Conservation (phyloP, 2,329 filamentous ascomycete genomes). For the Epichloe sp. region DNA sequence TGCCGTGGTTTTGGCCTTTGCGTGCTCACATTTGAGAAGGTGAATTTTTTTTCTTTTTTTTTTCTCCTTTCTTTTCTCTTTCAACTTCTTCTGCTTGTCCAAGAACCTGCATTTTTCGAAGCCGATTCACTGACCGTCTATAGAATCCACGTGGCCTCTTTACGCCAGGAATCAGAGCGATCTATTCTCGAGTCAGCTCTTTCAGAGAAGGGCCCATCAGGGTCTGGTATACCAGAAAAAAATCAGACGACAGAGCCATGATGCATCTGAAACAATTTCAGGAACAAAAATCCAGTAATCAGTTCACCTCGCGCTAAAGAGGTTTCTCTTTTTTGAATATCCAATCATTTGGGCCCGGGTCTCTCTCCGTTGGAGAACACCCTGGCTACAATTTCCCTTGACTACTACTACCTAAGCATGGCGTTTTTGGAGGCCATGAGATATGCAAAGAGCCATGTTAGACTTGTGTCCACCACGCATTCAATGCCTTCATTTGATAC, state of each 20-base stretch:
- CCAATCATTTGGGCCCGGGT: no score
- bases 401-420: not conserved
- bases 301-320: not conserved
- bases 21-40: conserved; percentile 9
- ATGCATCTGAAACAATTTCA: not conserved
- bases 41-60: not conserved
- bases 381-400: not conserved
- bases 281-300: not conserved
- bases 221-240: not conserved
- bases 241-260: not conserved
- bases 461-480: not conserved
- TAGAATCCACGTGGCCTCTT: conserved; percentile 3
- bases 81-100: no score
- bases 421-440: not conserved
- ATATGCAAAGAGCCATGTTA: not conserved
- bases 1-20: conserved; percentile 8
- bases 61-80: not conserved
- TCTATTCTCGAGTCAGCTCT: not conserved
- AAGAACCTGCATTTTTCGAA: not conserved
- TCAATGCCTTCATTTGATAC: not conserved
- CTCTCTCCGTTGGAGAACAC: no score
- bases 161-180: not conserved
- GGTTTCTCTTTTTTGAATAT: not conserved
- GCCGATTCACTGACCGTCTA: not conserved
- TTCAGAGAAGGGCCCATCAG: not conserved